Percentiles rank a stretch among this genome's conserved stretches.
phyloP scores from a whole-genome alignment of 345 rosid genomes.

The Dipteronia dyeriana region DNA sequence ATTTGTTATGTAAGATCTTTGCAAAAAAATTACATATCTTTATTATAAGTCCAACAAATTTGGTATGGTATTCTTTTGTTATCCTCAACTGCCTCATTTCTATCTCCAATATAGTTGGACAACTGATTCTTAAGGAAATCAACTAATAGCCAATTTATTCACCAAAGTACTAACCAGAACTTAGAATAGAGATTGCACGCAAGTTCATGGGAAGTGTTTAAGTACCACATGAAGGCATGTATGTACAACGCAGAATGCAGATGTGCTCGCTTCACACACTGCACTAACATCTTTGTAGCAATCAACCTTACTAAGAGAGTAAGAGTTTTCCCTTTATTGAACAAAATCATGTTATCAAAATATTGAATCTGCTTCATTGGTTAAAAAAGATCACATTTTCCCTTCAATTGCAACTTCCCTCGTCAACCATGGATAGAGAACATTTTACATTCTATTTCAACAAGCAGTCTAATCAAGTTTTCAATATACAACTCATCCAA shows the following conservation, averaged over 20 bases:
- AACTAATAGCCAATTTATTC: not conserved
- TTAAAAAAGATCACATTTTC: not conserved
- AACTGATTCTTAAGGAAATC: not conserved
- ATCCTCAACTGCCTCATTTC: not conserved
- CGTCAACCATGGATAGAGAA: not conserved
- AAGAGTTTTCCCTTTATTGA: not conserved
- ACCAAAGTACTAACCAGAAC: conserved; percentile 4
- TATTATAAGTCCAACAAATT: not conserved
- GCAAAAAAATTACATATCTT: not conserved
- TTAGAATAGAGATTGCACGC: not conserved
- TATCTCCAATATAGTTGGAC: not conserved
- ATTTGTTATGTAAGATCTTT: not conserved
- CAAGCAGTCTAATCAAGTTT: not conserved
- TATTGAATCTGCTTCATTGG: not conserved
- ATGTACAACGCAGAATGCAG: not conserved
- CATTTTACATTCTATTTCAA: conserved; percentile 2
- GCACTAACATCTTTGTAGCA: not conserved
- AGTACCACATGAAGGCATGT: not conserved
- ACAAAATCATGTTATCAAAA: conserved; percentile 8
- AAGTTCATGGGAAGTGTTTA: not conserved
- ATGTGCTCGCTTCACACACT: not conserved
- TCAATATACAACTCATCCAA: not conserved
- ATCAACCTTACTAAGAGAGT: not conserved
- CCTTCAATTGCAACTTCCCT: not conserved
- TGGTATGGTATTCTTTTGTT: not conserved